These are phyloP conservation scores for Chytriomyces sp. DNA, from an alignment of 192 early-diverging fungal species.

Conservation along the genomic window DNA sequence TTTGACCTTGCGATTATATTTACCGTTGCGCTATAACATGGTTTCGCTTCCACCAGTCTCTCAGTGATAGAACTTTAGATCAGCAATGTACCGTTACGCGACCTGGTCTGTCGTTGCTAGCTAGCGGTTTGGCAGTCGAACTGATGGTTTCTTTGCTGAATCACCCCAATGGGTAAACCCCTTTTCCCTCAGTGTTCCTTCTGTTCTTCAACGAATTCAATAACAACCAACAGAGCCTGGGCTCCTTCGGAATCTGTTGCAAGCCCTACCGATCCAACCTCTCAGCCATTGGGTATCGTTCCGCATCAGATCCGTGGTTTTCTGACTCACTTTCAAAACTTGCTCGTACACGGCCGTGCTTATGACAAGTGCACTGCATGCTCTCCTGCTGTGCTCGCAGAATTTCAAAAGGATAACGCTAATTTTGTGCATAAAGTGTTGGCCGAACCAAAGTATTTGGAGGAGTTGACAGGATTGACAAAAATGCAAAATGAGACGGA, in stretches of 20 bases:
- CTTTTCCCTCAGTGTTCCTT: background rate
- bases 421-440: conserved; percentile 78
- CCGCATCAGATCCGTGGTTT: conserved; percentile 97
- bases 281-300: conserved; percentile 66
- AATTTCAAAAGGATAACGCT: conserved; percentile 68
- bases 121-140: conserved; percentile 86
- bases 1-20: conserved; percentile 6
- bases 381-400: conserved; percentile 63
- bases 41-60: conserved; percentile 58
- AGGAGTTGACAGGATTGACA: conserved; percentile 83
- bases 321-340: conserved; percentile 80
- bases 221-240: conserved; percentile 43
- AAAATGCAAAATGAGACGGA: conserved; percentile 81
- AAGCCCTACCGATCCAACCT: conserved; percentile 40
- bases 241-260: conserved; percentile 55
- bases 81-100: conserved; percentile 99
- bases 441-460: conserved; percentile 75
- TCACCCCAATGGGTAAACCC: conserved; percentile 67
- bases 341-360: conserved; percentile 78
- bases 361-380: conserved; percentile 94
- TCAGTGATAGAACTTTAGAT: conserved; percentile 91
- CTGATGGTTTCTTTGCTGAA: conserved; percentile 86
- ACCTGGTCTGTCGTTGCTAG: conserved; percentile 90
- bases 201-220: background rate
- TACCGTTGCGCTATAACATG: background rate